Evolutionary conservation across 192 early-diverging fungal genomes (phyloP).

Genomic region (Coemansia asiatica): DNA sequence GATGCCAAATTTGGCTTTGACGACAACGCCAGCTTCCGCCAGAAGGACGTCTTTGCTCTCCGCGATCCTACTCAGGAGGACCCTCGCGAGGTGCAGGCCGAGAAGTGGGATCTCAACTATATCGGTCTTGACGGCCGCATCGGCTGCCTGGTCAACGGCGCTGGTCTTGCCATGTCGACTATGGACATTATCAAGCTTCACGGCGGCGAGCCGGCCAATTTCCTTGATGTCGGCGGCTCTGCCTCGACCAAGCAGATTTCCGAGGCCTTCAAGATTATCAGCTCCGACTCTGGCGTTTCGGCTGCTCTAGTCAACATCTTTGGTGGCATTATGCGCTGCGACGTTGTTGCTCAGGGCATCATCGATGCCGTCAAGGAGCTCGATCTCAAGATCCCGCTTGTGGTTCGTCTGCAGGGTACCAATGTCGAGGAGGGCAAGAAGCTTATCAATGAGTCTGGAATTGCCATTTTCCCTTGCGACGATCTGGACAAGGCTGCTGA

Average conservation of each 20-base stretch:
- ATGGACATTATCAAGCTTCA: slow-evolving; percentile 99
- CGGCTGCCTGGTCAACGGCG: slow-evolving; percentile 98
- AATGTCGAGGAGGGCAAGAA: slow-evolving; percentile 87
- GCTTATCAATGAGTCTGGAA: slow-evolving; percentile 87
- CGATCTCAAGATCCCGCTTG: slow-evolving; percentile 89
- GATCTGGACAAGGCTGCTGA: slow-evolving; percentile 94
- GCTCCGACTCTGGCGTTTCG: slow-evolving; percentile 92
- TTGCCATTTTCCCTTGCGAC: slow-evolving; percentile 90
- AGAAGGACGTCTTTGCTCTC: slow-evolving; percentile 83
- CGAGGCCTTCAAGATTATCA: slow-evolving; percentile 99
- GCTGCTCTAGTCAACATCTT: slow-evolving; percentile 99
- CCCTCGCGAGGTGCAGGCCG: slow-evolving; percentile 93
- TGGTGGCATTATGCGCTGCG: slow-evolving; percentile 99
- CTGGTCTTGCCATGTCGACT: slow-evolving; percentile 98
- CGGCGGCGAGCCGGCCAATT: slow-evolving; percentile 98
- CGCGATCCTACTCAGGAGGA: slow-evolving; percentile 97
- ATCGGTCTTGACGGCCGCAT: slow-evolving; percentile 98
- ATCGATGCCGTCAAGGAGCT: slow-evolving; percentile 92
- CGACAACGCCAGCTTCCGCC: slow-evolving; percentile 98
- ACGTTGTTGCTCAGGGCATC: slow-evolving; percentile 97
- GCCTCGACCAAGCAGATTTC: slow-evolving; percentile 94
- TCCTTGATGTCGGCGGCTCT: slow-evolving; percentile 98
- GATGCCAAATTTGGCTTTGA: slow-evolving; percentile 99
- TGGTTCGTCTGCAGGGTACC: slow-evolving; percentile 93
- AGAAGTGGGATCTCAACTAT: slow-evolving; percentile 98